A percentile compares a stretch with the other conserved stretches of the same genome.
Conservation (phyloP, 495 filamentous ascomycete species). For the Diplogelasinospora grovesii region DNA sequence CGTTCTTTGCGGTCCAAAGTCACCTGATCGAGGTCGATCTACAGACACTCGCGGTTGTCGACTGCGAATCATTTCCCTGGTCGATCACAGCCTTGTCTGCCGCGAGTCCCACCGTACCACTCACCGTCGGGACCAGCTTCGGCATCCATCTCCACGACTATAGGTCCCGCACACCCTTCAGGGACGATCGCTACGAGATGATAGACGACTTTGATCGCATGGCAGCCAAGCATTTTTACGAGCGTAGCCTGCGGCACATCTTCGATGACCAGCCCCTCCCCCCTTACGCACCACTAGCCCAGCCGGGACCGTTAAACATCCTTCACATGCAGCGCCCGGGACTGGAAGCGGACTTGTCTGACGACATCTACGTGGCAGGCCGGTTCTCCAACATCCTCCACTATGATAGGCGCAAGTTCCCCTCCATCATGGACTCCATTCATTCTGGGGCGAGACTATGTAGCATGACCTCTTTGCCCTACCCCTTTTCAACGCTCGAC, state of each 20-base stretch:
- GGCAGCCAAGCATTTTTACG: slow-evolving; percentile 27
- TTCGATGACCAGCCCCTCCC: slow-evolving; percentile 38
- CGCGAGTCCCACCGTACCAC: slow-evolving; percentile 60
- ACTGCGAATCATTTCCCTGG: slow-evolving; percentile 70
- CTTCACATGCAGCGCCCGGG: slow-evolving; percentile 60
- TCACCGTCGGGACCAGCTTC: slow-evolving; percentile 79
- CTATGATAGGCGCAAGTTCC: slow-evolving; percentile 84
- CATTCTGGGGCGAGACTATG: slow-evolving; percentile 80
- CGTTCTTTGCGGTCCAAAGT: slow-evolving; percentile 72
- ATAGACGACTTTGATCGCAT: slow-evolving; percentile 28
- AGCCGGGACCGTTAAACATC: slow-evolving; percentile 77
- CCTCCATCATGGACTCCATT: slow-evolving; percentile 66
- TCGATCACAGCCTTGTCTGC: slow-evolving; percentile 79
- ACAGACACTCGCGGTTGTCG: slow-evolving; percentile 64
- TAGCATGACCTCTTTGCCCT: slow-evolving; percentile 66
- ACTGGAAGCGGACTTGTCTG: slow-evolving; percentile 42
- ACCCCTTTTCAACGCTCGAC: slow-evolving; percentile 51
- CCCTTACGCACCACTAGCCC: slow-evolving; percentile 66
- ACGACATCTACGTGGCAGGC: slow-evolving; percentile 74
- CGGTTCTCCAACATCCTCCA: slow-evolving; percentile 85
- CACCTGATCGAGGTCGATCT: slow-evolving; percentile 76
- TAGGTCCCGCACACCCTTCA: slow-evolving; percentile 33
- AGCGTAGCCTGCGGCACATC: slow-evolving; percentile 16
- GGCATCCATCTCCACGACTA: slow-evolving; percentile 83
- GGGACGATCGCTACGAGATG: slow-evolving; percentile 17